These are phyloP conservation scores for Botrytis medusae DNA, from an alignment of 2,329 filamentous ascomycete genomes.

Conservation along the genomic window DNA sequence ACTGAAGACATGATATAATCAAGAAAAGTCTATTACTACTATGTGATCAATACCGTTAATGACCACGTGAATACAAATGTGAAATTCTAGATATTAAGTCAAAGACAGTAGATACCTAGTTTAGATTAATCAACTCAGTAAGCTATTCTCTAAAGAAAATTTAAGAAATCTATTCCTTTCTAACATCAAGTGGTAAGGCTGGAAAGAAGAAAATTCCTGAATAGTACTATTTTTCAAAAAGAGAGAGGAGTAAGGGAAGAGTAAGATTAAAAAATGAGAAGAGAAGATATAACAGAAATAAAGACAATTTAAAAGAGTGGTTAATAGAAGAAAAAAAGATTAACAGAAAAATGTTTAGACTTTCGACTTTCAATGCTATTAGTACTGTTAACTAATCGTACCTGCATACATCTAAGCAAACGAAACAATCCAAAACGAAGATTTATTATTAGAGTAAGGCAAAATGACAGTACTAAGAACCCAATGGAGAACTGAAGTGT, in stretches of 20 bases:
- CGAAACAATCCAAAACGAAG: background rate
- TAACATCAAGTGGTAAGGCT: background rate
- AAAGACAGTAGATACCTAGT: background rate
- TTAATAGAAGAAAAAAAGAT: no score
- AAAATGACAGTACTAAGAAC: background rate
- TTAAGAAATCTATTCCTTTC: no score
- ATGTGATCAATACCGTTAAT: background rate
- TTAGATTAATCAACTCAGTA: no score
- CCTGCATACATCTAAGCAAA: no score
- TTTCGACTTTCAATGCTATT: no score
- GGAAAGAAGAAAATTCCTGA: background rate
- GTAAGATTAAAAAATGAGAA: background rate
- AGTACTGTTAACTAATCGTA: no score
- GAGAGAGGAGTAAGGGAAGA: background rate
- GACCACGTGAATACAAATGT: background rate
- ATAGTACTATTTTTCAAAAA: background rate
- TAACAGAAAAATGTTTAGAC: no score
- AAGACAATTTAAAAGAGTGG: no score
- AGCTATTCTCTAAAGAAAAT: no score
- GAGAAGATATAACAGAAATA: no score
- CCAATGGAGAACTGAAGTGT: background rate
- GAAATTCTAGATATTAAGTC: no score
- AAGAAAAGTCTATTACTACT: background rate
- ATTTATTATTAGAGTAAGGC: rapidly evolving
- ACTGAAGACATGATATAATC: background rate